A percentile compares a stretch with the other conserved stretches of the same genome.
Evolutionary conservation across 139 green algal genomes (phyloP).

Genomic region (Nannochloris sp.): DNA sequence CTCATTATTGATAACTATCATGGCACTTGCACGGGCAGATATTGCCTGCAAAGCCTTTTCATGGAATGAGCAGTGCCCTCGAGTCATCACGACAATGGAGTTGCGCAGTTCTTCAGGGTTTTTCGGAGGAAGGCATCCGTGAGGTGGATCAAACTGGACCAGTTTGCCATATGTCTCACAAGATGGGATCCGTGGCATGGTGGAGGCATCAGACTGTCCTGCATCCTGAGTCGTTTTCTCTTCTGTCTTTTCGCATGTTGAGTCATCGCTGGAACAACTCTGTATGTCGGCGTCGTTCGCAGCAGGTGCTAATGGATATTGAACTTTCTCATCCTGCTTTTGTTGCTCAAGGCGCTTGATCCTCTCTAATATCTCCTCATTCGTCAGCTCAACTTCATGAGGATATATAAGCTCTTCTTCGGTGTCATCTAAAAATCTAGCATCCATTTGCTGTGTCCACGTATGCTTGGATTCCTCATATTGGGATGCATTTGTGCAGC

Average conservation of each 20-base stretch:
- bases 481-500: not conserved
- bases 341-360: not conserved
- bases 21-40: too few relatives aligned
- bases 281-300: not conserved
- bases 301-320: not conserved
- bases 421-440: not conserved
- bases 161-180: not conserved
- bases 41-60: too few relatives aligned
- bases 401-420: not conserved
- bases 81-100: too few relatives aligned
- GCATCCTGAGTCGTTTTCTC: not conserved
- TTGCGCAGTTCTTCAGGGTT: too few relatives aligned
- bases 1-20: too few relatives aligned
- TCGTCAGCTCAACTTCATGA: slow-evolving; percentile 1
- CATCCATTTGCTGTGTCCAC: not conserved
- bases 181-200: not conserved
- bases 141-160: not conserved
- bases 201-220: not conserved
- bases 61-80: too few relatives aligned
- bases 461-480: not conserved
- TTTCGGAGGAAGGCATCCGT: not conserved
- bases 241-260: not conserved
- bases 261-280: not conserved
- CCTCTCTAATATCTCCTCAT: slow-evolving; percentile 3
- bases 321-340: not conserved